A percentile compares a stretch with the other conserved stretches of the same genome.
Conservation (phyloP, 2,329 filamentous ascomycete species). For the Botrytis elliptica region DNA sequence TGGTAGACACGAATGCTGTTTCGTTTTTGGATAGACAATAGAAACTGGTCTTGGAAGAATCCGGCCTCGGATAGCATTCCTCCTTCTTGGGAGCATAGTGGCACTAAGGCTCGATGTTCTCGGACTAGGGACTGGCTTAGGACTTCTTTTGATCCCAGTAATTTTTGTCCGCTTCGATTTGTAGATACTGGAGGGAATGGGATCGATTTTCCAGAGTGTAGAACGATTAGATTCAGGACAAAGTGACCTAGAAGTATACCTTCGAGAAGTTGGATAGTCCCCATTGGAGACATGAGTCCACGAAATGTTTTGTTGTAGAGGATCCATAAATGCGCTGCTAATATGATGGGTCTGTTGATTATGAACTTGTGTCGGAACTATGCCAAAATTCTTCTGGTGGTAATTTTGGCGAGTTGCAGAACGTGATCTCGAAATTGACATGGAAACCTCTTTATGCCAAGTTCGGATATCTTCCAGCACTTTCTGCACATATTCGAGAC, state of each 20-base stretch:
- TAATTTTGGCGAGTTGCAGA: too few species aligned
- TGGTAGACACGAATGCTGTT: conserved; percentile 1
- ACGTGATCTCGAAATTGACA: conserved; percentile 15
- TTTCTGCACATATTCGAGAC: conserved; percentile 20
- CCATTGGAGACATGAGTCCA: neutral
- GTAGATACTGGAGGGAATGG: conserved; percentile 4
- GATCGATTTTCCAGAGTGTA: conserved; percentile 10
- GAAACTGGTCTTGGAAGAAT: conserved; percentile 4
- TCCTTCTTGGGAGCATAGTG: neutral
- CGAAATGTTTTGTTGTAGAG: neutral
- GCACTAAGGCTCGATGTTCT: conserved; percentile 14
- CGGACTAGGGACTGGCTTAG: conserved; percentile 2
- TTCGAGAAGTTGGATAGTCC: neutral
- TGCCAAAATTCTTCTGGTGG: neutral
- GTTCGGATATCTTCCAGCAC: conserved; percentile 15
- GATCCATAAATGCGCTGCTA: neutral
- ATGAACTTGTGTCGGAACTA: neutral
- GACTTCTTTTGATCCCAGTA: neutral
- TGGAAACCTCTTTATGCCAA: conserved; percentile 18
- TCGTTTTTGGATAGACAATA: neutral
- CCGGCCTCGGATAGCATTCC: conserved; percentile 13
- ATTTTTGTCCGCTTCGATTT: neutral
- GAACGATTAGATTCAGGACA: neutral
- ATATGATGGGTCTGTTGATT: neutral
- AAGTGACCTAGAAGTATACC: conserved; percentile 1